phyloP scores from a whole-genome alignment of 208 protist species.

The Crithidia sp. region DNA sequence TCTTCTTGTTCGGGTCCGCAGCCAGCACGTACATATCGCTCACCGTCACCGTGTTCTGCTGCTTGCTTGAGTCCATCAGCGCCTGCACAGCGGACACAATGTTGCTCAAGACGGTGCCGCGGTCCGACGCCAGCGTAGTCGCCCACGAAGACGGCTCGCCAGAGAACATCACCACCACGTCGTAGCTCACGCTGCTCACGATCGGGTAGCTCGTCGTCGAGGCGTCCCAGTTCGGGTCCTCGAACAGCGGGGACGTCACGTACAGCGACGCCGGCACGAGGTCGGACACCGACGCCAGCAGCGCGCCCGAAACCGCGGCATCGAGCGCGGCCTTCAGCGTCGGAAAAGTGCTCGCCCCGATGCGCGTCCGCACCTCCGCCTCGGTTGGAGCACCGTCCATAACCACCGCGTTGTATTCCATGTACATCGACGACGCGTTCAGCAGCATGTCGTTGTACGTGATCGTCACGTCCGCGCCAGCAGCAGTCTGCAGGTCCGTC shows the following conservation, averaged over 20 bases:
- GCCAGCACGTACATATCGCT: background rate
- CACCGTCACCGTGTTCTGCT: constrained; percentile 7
- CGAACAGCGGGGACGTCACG: constrained; percentile 12
- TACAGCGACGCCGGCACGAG: background rate
- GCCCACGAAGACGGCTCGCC: constrained; percentile 8
- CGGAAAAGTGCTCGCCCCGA: background rate
- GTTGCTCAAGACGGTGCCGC: background rate
- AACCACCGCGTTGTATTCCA: background rate
- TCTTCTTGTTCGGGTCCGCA: background rate
- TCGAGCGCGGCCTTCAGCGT: background rate
- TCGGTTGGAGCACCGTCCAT: background rate
- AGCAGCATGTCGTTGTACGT: background rate
- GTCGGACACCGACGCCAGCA: background rate
- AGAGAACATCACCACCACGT: constrained; percentile 7
- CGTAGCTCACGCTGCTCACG: constrained; percentile 6
- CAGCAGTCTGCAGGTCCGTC: constrained; percentile 1
- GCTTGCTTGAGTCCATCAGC: constrained; percentile 4
- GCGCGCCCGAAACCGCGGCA: background rate
- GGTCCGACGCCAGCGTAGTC: background rate
- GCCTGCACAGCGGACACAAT: constrained; percentile 1
- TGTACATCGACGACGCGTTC: constrained; percentile 13
- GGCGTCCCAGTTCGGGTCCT: background rate
- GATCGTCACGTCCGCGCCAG: constrained; percentile 4
- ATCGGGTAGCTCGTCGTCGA: background rate
- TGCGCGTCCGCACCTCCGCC: constrained; percentile 10